Evolutionary conservation across 805 yeast species (phyloP), one percentile per base, ranked within the genome.

Genomic region (Teunomyces cretensis): DNA sequence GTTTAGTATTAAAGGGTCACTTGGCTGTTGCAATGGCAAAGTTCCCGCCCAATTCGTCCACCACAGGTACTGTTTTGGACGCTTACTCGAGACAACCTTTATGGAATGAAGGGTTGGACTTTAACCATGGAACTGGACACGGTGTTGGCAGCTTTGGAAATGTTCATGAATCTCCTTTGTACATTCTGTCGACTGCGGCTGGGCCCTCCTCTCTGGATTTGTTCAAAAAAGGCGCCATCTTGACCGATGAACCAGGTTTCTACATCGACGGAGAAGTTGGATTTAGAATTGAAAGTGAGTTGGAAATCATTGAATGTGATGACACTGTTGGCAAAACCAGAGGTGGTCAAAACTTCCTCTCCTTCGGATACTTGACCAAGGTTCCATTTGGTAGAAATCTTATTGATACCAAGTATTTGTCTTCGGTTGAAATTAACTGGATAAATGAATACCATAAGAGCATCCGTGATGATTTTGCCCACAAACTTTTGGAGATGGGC

Each of bases 91-190:
- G 99, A 51, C 90, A 85, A 63, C 84, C 80, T 42, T 68, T 94
- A 48, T 87, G 95, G 90, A 72, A 80, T 32, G 74, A 81, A 42
- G 98, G 98, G 0, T 70, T 88, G 40, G 94, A 88, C 61, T 94
- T 87, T 62, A 80, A 84, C 51, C 99, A 94, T 65, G 98, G 99
- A 8, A 89, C 98, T 0, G 97, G 98, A 1, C 99, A 94, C 65
- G 99, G 99, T 4, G 86, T 94, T n/a, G 98, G 97, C 2, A 77
- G 91, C 15, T 92, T 77, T 61, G 80, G 95, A 38, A 85, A 86
- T 62, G 98, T 94, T 13, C 99, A 94, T 62, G 97, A 95, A 59
- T 94, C 95, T 0, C 98, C 98, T 1, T 77, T 92, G 44, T 96
- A 91, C 12, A 81, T 94, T 48, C 88, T 86, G 47, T 68, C 75